Base-by-base conservation (phyloP, 2,329 filamentous ascomycete species). In the Xylaria sp. region DNA sequence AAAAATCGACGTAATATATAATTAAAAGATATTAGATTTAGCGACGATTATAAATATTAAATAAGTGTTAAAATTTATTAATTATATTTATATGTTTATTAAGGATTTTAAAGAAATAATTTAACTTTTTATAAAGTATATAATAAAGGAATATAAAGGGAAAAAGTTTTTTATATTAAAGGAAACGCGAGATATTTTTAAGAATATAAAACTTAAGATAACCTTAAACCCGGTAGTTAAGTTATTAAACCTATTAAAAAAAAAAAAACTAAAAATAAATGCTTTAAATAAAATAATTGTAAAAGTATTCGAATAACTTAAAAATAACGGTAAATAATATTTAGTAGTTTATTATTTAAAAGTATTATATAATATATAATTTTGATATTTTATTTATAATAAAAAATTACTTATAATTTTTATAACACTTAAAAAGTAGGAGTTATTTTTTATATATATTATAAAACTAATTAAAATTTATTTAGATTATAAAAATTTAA, bases 391-490 rank as follows among this genome's bases (percentile, higher is more conserved):
- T 18, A 48, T 48, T 9, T 48, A 48, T 48, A 20, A 48, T 20
- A 48, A 48, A 48, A n/a, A 48, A 20, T 18, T 48, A n/a, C 9
- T 48, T 20, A 9, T 48, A 51, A 62, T 62, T 50, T 39, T 62
- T 51, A 62, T 15, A 52, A 7, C 15, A 34, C 39, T 62, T 37
- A 62, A 62, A 62, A 37, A 62, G 23, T 62, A 62, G 25, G 15
- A 62, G 39, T 28, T 20, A n/a, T 62, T 51, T 52, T 51, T 62
- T 51, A 62, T 51, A 31, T 25, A 62, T 37, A 51, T 39, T 9
- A 62, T 31, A 62, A 62, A 62, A 39, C 58, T 41, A n/a, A 31
- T 62, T 39, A 52, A 62, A 52, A 62, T 62, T 20, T 62, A 50
- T 18, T 62, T 51, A 34, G 15, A 62, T 52, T 62, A 62, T 51